Evolutionary conservation across 2,329 filamentous ascomycete species (phyloP).

Genomic region (Botrytis galanthina): DNA sequence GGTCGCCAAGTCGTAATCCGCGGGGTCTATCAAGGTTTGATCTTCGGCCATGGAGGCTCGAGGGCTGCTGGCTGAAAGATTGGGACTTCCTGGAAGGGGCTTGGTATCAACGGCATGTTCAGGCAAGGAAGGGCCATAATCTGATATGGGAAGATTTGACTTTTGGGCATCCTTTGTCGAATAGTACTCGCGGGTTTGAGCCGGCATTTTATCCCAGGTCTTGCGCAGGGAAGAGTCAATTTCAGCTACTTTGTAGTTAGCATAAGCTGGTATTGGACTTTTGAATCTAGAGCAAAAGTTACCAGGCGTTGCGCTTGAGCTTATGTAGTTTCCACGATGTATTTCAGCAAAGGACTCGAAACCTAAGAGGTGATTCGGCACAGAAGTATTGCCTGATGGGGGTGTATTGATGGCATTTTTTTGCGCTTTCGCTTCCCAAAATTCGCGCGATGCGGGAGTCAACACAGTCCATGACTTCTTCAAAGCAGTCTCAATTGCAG

Average conservation of each 20-base stretch:
- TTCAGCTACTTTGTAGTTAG: constrained; percentile 12
- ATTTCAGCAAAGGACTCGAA: neutral
- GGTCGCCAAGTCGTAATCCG: neutral
- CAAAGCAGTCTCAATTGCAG: neutral
- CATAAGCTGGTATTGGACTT: neutral
- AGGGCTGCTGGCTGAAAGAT: neutral
- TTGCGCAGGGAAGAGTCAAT: neutral
- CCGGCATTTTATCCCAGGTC: neutral
- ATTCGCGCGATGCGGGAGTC: neutral
- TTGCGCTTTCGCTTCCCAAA: neutral
- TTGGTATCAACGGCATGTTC: neutral
- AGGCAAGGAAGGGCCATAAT: neutral
- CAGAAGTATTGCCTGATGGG: neutral
- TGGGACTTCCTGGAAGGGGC: neutral
- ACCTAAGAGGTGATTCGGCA: neutral
- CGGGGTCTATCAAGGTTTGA: neutral
- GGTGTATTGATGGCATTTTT: neutral
- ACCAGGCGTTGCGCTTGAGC: neutral
- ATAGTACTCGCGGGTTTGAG: neutral
- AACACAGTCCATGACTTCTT: neutral
- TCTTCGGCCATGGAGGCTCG: neutral
- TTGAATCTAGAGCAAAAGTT: neutral
- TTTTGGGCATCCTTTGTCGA: neutral
- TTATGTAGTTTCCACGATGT: neutral
- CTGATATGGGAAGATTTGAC: neutral